Percentiles rank a stretch among this genome's conserved stretches.
Conservation (phyloP, 2,329 filamentous ascomycete genomes). For the Trichoderma atrobrunneum region DNA sequence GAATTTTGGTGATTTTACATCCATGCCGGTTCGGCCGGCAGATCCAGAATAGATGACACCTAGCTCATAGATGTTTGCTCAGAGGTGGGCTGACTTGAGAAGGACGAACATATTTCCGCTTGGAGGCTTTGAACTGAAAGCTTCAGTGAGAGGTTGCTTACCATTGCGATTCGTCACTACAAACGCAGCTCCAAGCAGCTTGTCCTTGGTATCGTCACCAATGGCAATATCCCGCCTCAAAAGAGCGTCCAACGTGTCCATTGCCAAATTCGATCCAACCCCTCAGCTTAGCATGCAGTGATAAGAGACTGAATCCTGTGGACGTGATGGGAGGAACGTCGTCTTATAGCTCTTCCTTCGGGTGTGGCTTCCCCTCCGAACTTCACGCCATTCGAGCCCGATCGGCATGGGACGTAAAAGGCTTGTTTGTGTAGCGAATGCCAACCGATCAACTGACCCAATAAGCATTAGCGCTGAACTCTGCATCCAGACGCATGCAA, state of each 20-base stretch:
- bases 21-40: slow-evolving; percentile 36
- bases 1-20: slow-evolving; percentile 32
- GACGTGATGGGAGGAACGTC: neutral
- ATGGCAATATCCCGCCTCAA: slow-evolving; percentile 31
- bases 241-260: slow-evolving; percentile 32
- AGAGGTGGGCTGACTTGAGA: neutral
- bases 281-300: neutral
- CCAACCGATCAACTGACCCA: neutral
- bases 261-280: neutral
- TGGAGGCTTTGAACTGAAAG: neutral
- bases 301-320: neutral
- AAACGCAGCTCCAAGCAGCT: slow-evolving; percentile 39
- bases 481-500: neutral
- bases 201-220: slow-evolving; percentile 31
- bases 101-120: neutral
- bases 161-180: slow-evolving; percentile 35
- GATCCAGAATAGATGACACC: slow-evolving; percentile 36
- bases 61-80: slow-evolving; percentile 18
- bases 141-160: slow-evolving; percentile 3
- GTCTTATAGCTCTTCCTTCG: neutral
- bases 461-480: neutral
- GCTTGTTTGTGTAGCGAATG: neutral
- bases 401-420: neutral
- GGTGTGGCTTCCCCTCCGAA: neutral
- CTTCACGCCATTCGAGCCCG: neutral